Percentiles rank a stretch among this genome's conserved stretches.
These are phyloP conservation scores for Fraxinus excelsior DNA, from an alignment of 257 asterid species.

Conservation along the genomic window DNA sequence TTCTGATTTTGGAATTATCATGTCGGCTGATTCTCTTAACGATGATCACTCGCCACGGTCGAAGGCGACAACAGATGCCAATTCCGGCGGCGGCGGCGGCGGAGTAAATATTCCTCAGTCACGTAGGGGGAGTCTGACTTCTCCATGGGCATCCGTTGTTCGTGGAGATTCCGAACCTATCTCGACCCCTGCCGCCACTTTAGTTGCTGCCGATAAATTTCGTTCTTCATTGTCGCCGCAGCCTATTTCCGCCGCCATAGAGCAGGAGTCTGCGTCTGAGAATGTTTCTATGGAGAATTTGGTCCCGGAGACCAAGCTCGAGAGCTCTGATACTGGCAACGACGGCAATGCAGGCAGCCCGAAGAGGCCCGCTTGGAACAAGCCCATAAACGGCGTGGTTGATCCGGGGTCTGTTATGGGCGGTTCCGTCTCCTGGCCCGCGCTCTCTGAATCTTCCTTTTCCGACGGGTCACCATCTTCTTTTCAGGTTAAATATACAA, in stretches of 20 bases:
- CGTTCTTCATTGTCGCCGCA: constrained; percentile 7
- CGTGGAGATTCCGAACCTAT: constrained; percentile 26
- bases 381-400: constrained; percentile 36
- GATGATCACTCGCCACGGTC: constrained; percentile 9
- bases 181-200: constrained; percentile 6
- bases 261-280: constrained; percentile 11
- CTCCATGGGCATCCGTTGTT: constrained; percentile 42
- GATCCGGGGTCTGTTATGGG: constrained; percentile 44
- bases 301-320: background rate
- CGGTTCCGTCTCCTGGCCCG: constrained; percentile 80
- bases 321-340: background rate
- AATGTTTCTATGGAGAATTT: constrained; percentile 14
- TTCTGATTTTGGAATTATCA: constrained; percentile 23
- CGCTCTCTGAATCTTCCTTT: constrained; percentile 55
- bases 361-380: constrained; percentile 44
- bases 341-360: constrained; percentile 26
- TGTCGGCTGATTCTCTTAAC: constrained; percentile 30
- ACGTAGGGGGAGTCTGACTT: constrained; percentile 14
- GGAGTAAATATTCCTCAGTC: constrained; percentile 6
- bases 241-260: background rate
- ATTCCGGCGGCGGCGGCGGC: background rate
- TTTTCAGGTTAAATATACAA: constrained; percentile 58
- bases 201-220: background rate
- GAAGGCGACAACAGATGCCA: background rate
- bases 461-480: constrained; percentile 61